Base-by-base conservation (phyloP, 441 rosid genomes). In the Biscutella laevigata region DNA sequence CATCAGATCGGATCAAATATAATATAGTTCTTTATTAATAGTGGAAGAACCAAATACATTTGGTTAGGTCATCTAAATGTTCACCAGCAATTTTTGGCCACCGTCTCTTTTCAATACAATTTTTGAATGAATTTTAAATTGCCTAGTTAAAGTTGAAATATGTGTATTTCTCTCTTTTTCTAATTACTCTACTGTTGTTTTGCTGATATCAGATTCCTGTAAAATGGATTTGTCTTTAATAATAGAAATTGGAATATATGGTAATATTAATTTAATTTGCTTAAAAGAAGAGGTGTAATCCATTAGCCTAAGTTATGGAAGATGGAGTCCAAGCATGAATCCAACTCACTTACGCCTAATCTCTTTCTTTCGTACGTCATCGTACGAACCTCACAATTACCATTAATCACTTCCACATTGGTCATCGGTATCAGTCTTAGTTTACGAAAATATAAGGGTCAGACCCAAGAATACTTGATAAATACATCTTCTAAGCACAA, bases 241-340 rank as follows among this genome's bases (percentile, higher is more conserved):
- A 28, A 41, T 64, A 66, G n/a, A 65, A 48, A 3, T 17, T 66
- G 43, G 61, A 66, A 59, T 45, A 5, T 36, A 2, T 4, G 15
- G 5, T 32, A 27, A 30, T 2, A 20, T 4, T 6, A 51, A 5
- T 35, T 2, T 13, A 13, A 19, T n/a, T n/a, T n/a, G n/a, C n/a
- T n/a, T 30, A 19, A 30, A 59, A 32, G 2, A 43, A 53, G 46
- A 66, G 61, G 71, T 66, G 66, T 66, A 61, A 59, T 53, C 62
- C 71, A 66, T 59, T 66, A 53, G 56, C 71, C 71, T 7, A 48
- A 59, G 71, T 26, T 59, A 27, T 59, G 66, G 71, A 66, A 65
- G 69, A 66, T 66, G 71, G 71, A 57, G 56, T 66, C 71, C 61
- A 32, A 66, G 71, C 61, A 66, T 66, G 66, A 66, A 66, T 58